Base-by-base conservation (phyloP, 768 basidiomycete genomes). In the Tulasnella sp. region DNA sequence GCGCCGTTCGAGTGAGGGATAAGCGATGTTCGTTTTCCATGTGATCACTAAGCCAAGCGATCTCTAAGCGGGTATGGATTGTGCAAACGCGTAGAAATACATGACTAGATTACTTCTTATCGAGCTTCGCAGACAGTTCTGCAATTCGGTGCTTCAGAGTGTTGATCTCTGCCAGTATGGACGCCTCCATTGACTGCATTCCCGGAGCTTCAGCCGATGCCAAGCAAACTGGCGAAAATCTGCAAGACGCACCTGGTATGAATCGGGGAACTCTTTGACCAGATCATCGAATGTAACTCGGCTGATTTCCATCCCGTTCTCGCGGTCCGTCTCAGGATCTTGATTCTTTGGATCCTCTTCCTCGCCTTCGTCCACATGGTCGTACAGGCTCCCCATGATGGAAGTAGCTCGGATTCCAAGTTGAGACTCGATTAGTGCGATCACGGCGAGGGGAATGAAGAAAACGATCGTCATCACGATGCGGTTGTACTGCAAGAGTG, bases 401-500 rank as follows among this genome's bases (percentile, higher is more conserved):
- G 85, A 86, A 82, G 90, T 88, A 82, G 89, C 90, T 40, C 85
- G 84, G 20, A 85, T 84, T 81, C 89, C 86, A 75, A 89, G 84
- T 14, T 88, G 88, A 0, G 94, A 89, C 86, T 98, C 97, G 83
- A 88, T 93, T 46, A 96, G 83, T 0, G 95, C 93, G 82, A 98
- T 93, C 20, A 89, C 76, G 3, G 88, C 87, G 42, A 98, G 87
- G 3, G 96, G 96, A 77, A 96, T 81, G 86, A 92, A 93, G 88
- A 98, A 97, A n/a, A 97, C 81, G 69, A 89, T 83, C 31, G 87
- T 86, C 96, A 98, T 97, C 78, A 95, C 89, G 83, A 88, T 84
- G 77, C 92, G 91, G 86, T 97, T 98, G 82, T 96, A 86, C 92
- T 93, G 76, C 0, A 69, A 77, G 14, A 79, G 42, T 84, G 46